These are phyloP conservation scores for Mycena sp. DNA, from an alignment of 1,284 basidiomycete species.

Conservation along the genomic window DNA sequence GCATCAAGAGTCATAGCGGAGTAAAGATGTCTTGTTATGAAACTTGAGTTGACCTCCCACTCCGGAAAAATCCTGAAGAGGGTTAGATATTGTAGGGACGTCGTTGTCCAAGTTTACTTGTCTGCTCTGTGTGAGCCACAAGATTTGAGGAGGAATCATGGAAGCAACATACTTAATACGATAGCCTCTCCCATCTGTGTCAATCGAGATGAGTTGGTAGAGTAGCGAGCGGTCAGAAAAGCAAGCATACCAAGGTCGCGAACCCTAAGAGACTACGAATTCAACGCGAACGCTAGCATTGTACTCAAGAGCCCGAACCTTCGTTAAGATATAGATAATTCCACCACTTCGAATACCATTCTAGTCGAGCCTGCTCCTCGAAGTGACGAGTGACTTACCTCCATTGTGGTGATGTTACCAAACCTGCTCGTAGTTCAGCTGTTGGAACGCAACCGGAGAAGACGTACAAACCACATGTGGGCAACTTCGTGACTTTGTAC, in stretches of 20 bases:
- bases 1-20: slow-evolving; percentile 85
- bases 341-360: slow-evolving; percentile 15
- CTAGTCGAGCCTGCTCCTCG: neutral
- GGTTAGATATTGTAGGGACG: neutral
- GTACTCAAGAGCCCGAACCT: neutral
- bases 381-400: neutral
- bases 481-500: slow-evolving; percentile 88
- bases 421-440: slow-evolving; percentile 4
- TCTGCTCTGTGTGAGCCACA: slow-evolving; percentile 14
- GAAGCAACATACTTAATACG: slow-evolving; percentile 68
- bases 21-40: slow-evolving; percentile 67
- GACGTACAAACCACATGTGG: slow-evolving; percentile 22
- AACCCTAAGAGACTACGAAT: slow-evolving; percentile 65
- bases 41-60: slow-evolving; percentile 78
- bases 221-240: slow-evolving; percentile 2
- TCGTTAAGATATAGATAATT: slow-evolving; percentile 23
- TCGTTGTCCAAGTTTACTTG: neutral
- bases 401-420: slow-evolving; percentile 25
- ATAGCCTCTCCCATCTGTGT: slow-evolving; percentile 94
- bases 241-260: slow-evolving; percentile 72
- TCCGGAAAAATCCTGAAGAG: slow-evolving; percentile 76
- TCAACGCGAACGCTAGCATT: neutral
- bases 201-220: too few relatives aligned
- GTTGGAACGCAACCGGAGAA: neutral
- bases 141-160: neutral